These are phyloP conservation scores for Alternaria ethzedia DNA, from an alignment of 2,329 filamentous ascomycete species.

Conservation along the genomic window DNA sequence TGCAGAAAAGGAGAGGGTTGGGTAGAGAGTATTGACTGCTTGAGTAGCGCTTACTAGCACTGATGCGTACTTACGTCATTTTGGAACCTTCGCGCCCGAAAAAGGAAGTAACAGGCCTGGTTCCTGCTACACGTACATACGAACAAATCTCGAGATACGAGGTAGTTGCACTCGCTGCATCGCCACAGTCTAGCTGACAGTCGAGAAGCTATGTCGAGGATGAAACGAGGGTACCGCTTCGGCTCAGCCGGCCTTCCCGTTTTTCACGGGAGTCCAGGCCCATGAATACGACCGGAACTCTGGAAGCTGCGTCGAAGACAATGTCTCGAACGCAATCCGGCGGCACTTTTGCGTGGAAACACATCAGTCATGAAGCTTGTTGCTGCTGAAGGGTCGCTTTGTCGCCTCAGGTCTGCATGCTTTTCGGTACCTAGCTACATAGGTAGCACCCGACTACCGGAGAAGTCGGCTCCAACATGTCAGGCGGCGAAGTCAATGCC, in stretches of 20 bases:
- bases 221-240: not conserved
- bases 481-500: not conserved
- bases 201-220: not conserved
- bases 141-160: not conserved
- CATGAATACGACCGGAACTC: not conserved
- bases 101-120: not conserved
- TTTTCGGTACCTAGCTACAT: not conserved
- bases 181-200: not conserved
- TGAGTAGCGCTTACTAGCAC: constrained; percentile 2
- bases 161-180: not conserved
- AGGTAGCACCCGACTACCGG: too few relatives aligned
- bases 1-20: not conserved
- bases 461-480: not conserved
- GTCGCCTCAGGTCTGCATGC: not conserved
- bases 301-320: not conserved
- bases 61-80: not conserved
- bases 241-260: not conserved
- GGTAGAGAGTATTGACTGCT: constrained; percentile 3
- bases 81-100: not conserved
- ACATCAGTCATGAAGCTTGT: too few relatives aligned
- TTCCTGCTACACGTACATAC: not conserved
- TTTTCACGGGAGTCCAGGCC: not conserved
- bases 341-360: not conserved
- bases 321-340: not conserved
- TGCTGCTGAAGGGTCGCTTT: not conserved